Percentiles rank a stretch among this genome's conserved stretches.
These are phyloP conservation scores for Phytophthora boehmeriae DNA, from an alignment of 352 stramenopile species.

Conservation along the genomic window DNA sequence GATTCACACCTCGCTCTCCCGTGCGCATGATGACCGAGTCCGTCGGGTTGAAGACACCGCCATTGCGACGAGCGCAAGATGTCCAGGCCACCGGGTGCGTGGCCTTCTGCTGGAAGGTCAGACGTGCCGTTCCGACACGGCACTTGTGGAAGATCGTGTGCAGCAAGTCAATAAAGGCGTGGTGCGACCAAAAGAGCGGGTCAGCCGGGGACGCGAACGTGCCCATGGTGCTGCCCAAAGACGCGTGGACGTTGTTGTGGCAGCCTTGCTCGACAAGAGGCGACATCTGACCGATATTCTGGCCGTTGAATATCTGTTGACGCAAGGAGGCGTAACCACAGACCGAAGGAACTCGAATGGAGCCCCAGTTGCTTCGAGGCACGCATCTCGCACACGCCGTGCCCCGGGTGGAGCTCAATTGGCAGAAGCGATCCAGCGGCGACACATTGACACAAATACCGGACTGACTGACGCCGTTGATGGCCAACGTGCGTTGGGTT, in stretches of 20 bases:
- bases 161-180: slow-evolving; percentile 70
- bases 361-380: slow-evolving; percentile 49
- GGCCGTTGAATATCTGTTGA: slow-evolving; percentile 49
- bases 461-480: slow-evolving; percentile 52
- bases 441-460: slow-evolving; percentile 45
- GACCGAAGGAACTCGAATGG: slow-evolving; percentile 32
- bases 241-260: slow-evolving; percentile 74
- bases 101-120: slow-evolving; percentile 60
- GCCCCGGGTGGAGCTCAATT: slow-evolving; percentile 27
- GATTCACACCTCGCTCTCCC: slow-evolving; percentile 37
- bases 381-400: slow-evolving; percentile 49
- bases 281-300: slow-evolving; percentile 65
- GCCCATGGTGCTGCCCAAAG: slow-evolving; percentile 57
- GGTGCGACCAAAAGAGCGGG: slow-evolving; percentile 80
- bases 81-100: slow-evolving; percentile 47
- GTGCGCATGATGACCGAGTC: slow-evolving; percentile 57
- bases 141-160: slow-evolving; percentile 80
- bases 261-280: slow-evolving; percentile 46
- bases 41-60: slow-evolving; percentile 46
- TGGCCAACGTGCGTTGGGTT: slow-evolving; percentile 33
- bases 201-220: slow-evolving; percentile 60
- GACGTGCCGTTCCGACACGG: slow-evolving; percentile 41
- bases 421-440: slow-evolving; percentile 66
- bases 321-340: slow-evolving; percentile 54
- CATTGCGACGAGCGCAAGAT: slow-evolving; percentile 51